Evolutionary conservation across 2,329 filamentous ascomycete genomes (phyloP).

Genomic region (Cordyceps pruinosa): DNA sequence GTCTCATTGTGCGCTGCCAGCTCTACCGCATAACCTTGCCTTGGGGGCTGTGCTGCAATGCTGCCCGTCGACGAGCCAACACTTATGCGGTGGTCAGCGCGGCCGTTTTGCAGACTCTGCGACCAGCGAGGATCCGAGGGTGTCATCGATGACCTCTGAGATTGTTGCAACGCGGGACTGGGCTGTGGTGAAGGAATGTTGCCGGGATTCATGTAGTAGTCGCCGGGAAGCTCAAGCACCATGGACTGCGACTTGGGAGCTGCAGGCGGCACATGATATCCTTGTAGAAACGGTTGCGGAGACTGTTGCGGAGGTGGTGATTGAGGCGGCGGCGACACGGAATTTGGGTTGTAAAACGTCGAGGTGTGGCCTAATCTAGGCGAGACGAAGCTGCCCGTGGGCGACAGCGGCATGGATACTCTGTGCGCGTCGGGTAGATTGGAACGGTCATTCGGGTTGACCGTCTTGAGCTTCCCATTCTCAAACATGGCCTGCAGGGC

Average conservation of each 20-base stretch:
- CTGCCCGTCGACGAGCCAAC: constrained; percentile 19
- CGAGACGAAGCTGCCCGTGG: neutral
- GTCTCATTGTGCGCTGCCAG: constrained; percentile 42
- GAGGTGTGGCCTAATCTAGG: constrained; percentile 3
- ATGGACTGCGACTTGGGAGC: neutral
- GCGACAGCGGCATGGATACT: constrained; percentile 2
- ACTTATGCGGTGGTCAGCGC: neutral
- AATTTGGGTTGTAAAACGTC: neutral
- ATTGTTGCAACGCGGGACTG: constrained; percentile 15
- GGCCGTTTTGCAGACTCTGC: constrained; percentile 12
- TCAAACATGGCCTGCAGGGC: constrained; percentile 61
- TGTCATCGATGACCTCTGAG: constrained; percentile 30
- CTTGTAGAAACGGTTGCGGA: neutral
- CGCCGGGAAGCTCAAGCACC: constrained; percentile 20
- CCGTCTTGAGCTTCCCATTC: constrained; percentile 54
- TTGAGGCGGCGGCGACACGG: neutral
- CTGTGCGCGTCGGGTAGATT: constrained; percentile 1
- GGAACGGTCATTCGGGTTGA: constrained; percentile 46
- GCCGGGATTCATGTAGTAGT: constrained; percentile 16
- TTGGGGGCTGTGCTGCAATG: constrained; percentile 29
- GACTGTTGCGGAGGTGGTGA: neutral
- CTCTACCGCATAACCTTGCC: constrained; percentile 35
- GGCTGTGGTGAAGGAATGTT: constrained; percentile 1
- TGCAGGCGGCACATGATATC: neutral
- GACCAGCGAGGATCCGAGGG: constrained; percentile 21